Conservation (phyloP, 2,329 filamentous ascomycete species). For the Neopestalotiopsis clavispora region DNA sequence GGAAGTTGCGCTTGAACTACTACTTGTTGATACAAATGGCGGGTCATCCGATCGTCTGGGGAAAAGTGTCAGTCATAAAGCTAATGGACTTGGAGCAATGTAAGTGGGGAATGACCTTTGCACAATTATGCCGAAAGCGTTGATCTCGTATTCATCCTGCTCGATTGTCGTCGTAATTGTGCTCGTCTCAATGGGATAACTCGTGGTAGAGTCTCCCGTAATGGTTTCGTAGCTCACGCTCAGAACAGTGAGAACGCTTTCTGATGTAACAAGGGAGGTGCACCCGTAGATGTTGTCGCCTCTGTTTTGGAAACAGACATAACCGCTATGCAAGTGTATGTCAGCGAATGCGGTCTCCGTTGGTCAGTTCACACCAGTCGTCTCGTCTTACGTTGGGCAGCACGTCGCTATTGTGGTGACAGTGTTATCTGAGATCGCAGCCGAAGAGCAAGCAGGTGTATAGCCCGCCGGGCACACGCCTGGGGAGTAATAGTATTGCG, state of each 20-base stretch:
- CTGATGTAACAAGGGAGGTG: not conserved
- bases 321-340: not conserved
- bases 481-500: not conserved
- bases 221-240: not conserved
- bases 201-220: not conserved
- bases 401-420: not conserved
- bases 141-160: not conserved
- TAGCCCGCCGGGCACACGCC: not conserved
- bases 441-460: not conserved
- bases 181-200: not conserved
- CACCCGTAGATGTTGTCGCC: not conserved
- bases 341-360: not conserved
- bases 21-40: not conserved
- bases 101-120: not conserved
- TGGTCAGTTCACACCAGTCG: not conserved
- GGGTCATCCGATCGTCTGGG: not conserved
- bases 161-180: not conserved
- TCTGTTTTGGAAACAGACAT: not conserved
- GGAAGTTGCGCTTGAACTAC: not conserved
- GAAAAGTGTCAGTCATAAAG: not conserved
- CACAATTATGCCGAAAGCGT: not conserved
- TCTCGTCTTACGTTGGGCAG: not conserved
- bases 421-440: not conserved
- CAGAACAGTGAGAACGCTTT: not conserved
- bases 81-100: too few relatives aligned